Percentiles rank a stretch among this genome's conserved stretches.
phyloP scores from a whole-genome alignment of 2,329 filamentous ascomycete genomes.

The Metarhizium guizhouense region DNA sequence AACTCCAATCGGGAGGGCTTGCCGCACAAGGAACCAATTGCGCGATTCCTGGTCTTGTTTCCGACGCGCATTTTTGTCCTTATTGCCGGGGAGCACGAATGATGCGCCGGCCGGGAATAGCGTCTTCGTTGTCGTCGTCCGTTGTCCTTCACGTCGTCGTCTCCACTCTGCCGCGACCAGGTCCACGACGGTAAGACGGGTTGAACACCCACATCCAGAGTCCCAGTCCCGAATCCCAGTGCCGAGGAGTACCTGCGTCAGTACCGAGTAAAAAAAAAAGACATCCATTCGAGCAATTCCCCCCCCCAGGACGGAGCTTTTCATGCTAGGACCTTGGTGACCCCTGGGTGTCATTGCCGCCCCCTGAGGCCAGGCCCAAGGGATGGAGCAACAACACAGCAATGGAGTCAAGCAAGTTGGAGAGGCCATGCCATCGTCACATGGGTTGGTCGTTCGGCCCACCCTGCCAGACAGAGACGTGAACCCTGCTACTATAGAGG shows the following conservation, averaged over 20 bases:
- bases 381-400: neutral
- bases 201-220: neutral
- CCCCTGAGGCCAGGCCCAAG: neutral
- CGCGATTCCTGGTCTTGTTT: neutral
- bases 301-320: neutral
- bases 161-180: neutral
- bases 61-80: neutral
- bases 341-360: neutral
- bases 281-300: neutral
- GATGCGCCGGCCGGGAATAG: neutral
- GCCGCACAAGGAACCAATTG: neutral
- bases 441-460: slow-evolving; percentile 11
- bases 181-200: neutral
- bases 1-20: neutral
- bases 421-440: neutral
- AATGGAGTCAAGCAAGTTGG: neutral
- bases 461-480: slow-evolving; percentile 59
- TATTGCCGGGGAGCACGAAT: neutral
- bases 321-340: neutral
- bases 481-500: slow-evolving; percentile 62
- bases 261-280: neutral
- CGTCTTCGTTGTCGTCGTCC: slow-evolving; percentile 4
- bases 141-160: slow-evolving; percentile 4
- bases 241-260: neutral
- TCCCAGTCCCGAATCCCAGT: neutral